Evolutionary conservation across 2,329 filamentous ascomycete genomes (phyloP), one percentile per base, ranked within the genome.

Genomic region (Ophiocordyceps camponoti-floridani): DNA sequence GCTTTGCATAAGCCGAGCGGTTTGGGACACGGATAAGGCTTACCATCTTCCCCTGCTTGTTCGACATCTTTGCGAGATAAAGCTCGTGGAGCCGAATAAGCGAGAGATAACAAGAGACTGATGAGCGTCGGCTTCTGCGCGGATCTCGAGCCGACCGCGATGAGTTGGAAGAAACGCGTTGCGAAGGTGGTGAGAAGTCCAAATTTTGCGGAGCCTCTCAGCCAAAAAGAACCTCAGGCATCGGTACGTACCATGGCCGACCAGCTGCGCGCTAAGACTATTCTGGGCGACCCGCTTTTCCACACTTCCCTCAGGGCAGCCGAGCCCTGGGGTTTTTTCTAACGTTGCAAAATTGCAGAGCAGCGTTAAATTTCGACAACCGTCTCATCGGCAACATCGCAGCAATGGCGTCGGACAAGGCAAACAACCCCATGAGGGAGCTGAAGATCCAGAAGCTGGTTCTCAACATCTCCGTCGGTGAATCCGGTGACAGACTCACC

Each of bases 31-130:
- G 51, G 54, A 49, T 50, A 52, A 45, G 47, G 79, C 85, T 75
- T 72, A 96, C 91, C 91, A 98, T 96, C 76, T 98, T 96, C 68
- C 91, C 91, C 68, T 95, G 88, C 68, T 94, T 94, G 76, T 94
- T 64, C 48, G 61, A 60, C 62, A 63, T 63, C 28, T 58, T 62
- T 53, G 30, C 43, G 16, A 28, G 10, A 40, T 45, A 46, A 43
- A 45, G 46, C 51, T 42, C 41, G 47, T 55, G 56, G 53, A 53
- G 48, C 50, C 54, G 56, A 54, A 59, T 50, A 47, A 45, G 27
- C 2, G 26, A 14, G 27, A 14, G 6, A 35, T 41, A 13, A 41
- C 56, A 52, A 62, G n/a, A 48, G 50, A 60, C 55, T 59, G 66
- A 72, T 70, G 68, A 66, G 67, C 61, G 35, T 13, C 14, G 57